phyloP scores from a whole-genome alignment of 306 rosid species.

The Dryas drummondii region DNA sequence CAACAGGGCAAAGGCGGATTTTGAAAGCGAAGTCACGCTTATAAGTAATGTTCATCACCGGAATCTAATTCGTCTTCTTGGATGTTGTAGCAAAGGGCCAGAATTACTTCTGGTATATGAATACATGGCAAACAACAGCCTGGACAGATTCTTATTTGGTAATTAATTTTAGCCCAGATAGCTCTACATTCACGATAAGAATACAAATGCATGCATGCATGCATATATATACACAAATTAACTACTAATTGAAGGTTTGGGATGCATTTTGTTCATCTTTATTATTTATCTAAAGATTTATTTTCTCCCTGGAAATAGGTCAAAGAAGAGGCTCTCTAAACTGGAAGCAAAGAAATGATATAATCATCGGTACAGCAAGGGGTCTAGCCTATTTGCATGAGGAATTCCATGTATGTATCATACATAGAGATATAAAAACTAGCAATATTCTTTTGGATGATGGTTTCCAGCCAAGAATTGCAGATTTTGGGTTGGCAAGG shows the following conservation, averaged over 20 bases:
- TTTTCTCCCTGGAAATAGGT: constrained; percentile 25
- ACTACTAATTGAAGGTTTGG: background rate
- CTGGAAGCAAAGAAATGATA: constrained; percentile 58
- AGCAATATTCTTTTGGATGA: constrained; percentile 66
- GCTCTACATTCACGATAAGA: background rate
- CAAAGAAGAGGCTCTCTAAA: constrained; percentile 47
- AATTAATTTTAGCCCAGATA: constrained; percentile 2
- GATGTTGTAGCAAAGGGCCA: constrained; percentile 61
- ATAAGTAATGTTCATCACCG: constrained; percentile 75
- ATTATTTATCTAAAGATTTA: background rate
- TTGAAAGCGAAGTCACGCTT: constrained; percentile 65
- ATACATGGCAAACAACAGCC: constrained; percentile 62
- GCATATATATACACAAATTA: background rate
- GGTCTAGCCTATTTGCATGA: constrained; percentile 71
- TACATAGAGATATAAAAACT: constrained; percentile 74
- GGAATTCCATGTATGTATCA: constrained; percentile 68
- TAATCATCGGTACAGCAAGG: constrained; percentile 62
- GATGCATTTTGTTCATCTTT: background rate
- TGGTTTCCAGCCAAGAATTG: constrained; percentile 57
- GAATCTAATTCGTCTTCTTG: constrained; percentile 66
- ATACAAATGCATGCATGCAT: background rate
- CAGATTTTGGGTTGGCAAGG: constrained; percentile 77
- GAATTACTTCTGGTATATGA: constrained; percentile 71
- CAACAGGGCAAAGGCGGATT: constrained; percentile 43
- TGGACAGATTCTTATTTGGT: constrained; percentile 73